phyloP scores from a whole-genome alignment of 805 yeast species.

The Dipodascus geniculatus region DNA sequence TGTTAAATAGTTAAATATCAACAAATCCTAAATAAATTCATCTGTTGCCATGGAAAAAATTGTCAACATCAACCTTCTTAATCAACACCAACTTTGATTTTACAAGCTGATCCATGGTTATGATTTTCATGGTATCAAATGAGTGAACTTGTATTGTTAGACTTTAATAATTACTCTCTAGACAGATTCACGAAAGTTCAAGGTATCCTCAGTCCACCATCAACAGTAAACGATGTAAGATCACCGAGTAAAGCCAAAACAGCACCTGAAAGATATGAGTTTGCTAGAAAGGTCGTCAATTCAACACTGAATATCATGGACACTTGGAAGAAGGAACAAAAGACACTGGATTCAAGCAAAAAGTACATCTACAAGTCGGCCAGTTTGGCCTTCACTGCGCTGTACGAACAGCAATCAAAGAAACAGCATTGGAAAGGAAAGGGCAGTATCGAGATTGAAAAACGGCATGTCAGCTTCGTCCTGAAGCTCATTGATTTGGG shows the following conservation, averaged over 20 bases:
- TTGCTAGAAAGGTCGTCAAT: conserved; percentile 2
- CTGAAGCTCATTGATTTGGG: conserved; percentile 4
- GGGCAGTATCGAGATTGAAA: conserved; percentile 1
- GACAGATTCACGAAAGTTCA: conserved; percentile 3
- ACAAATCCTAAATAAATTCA: too few relatives aligned
- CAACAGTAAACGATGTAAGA: background rate
- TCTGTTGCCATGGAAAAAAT: background rate
- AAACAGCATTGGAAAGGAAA: background rate
- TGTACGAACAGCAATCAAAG: background rate
- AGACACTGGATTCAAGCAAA: background rate
- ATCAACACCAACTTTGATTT: too few relatives aligned
- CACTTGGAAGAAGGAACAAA: background rate
- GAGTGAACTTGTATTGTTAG: conserved; percentile 1
- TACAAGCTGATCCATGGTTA: background rate
- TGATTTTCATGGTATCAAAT: background rate
- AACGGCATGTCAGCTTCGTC: conserved; percentile 3
- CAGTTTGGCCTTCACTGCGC: background rate
- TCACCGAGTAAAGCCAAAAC: conserved; percentile 3
- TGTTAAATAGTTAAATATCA: too few relatives aligned
- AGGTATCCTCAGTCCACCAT: background rate
- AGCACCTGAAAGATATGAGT: conserved; percentile 2
- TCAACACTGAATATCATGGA: conserved; percentile 1
- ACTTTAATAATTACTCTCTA: conserved; percentile 1
- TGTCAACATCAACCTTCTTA: background rate
- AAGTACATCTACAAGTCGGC: conserved; percentile 4